These are phyloP conservation scores for Diplocarpon rosae DNA, from an alignment of 2,329 filamentous ascomycete genomes.

Conservation along the genomic window DNA sequence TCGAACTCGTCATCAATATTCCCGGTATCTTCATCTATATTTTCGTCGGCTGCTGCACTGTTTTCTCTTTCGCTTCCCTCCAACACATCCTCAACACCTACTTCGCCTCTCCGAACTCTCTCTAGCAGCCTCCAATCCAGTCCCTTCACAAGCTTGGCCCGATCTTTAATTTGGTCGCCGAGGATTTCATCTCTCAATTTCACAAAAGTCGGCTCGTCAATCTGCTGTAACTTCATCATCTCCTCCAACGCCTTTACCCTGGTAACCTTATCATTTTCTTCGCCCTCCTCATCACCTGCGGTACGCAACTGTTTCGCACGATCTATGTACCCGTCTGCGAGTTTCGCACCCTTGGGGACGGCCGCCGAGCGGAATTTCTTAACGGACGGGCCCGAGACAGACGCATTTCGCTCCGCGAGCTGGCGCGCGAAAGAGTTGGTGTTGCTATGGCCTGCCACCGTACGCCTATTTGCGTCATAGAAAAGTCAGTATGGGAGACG, in stretches of 20 bases:
- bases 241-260: conserved; percentile 73
- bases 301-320: conserved; percentile 56
- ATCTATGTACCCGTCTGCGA: conserved; percentile 75
- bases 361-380: conserved; percentile 68
- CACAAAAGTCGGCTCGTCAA: conserved; percentile 71
- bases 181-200: conserved; percentile 64
- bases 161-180: conserved; percentile 57
- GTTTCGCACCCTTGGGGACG: conserved; percentile 71
- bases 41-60: conserved; percentile 26
- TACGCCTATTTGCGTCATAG: conserved; percentile 9
- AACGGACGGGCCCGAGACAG: conserved; percentile 30
- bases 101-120: conserved; percentile 55
- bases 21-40: conserved; percentile 19
- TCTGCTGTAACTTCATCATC: conserved; percentile 70
- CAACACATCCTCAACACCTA: conserved; percentile 37
- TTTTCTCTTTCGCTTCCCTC: conserved; percentile 21
- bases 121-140: conserved; percentile 75
- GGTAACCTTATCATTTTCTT: conserved; percentile 43
- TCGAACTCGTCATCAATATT: conserved; percentile 60
- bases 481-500: conserved; percentile 2
- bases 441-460: conserved; percentile 13
- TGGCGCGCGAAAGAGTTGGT: conserved; percentile 68
- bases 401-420: conserved; percentile 54
- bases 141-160: conserved; percentile 84
- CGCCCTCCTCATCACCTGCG: conserved; percentile 38